Evolutionary conservation across 371 early-diverging fungal species (phyloP), one percentile per base, ranked within the genome.

Genomic region (Mortierella sp.): DNA sequence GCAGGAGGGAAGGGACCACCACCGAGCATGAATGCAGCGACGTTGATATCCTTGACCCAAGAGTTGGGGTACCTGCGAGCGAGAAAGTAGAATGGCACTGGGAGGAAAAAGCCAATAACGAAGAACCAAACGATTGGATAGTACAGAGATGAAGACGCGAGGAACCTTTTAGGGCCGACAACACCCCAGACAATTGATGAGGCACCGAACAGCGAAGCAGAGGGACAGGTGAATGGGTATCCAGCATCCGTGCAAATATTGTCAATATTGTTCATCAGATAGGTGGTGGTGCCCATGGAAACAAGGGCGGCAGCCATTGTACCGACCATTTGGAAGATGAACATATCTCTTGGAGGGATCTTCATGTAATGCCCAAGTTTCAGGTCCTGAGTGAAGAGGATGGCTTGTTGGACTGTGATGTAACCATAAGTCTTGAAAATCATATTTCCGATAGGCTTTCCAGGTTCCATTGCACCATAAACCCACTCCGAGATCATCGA

Each of bases 401-500:
- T 77, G 9, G 88, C 87, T 73, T 91, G 92, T 16, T 80, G 77
- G 73, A 90, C 85, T 1, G 91, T 87, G 49, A 88, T 87, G 64
- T 86, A 89, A 1, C 91, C 90, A 32, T 88, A 86, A 4, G 77
- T 80, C 80, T 88, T 88, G 81, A 88, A 90, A 58, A 78, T 84
- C 65, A 85, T 81, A 69, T 85, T 87, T 37, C 83, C 86, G 22
- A 86, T 83, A 14, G 85, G 81, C n/a, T 77, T 75, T 43, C 93
- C 93, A 24, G 92, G 92, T 11, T 87, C 78, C 14, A 92, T 86
- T 22, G 87, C 85, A 40, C 93, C 93, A n/a, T 86, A 86, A 14
- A 93, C 79, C 69, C 91, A 80, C 72, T 92, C 90, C 12, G 95
- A 90, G 39, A 96, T 87, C 62, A 95, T 88, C 64, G 94, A 94